A percentile compares a stretch with the other conserved stretches of the same genome.
Evolutionary conservation across 169 alveolate species (phyloP).

Genomic region (Plasmodium vinckei): DNA sequence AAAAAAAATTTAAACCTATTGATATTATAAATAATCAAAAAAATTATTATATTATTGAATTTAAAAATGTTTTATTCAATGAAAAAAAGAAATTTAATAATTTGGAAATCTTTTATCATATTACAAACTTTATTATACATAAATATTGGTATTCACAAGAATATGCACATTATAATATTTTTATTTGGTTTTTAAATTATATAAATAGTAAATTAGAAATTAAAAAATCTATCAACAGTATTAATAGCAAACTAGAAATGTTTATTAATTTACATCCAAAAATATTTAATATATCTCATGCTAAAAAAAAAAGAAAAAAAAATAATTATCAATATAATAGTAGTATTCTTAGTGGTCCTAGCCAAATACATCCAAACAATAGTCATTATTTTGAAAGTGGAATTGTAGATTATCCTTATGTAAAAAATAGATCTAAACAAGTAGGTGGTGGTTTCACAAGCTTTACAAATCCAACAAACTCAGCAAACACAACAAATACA

Average conservation of each 20-base stretch:
- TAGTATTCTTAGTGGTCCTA: too few species aligned
- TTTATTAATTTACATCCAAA: conserved; percentile 63
- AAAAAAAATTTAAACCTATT: not conserved
- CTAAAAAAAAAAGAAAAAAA: conserved; percentile 65
- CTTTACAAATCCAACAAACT: conserved; percentile 6
- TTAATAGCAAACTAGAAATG: conserved; percentile 61
- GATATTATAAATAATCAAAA: conserved; percentile 34
- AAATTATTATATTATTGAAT: conserved; percentile 71
- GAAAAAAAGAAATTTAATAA: conserved; percentile 72
- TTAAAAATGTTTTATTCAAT: conserved; percentile 47
- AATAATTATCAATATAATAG: conserved; percentile 10
- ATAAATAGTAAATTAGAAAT: conserved; percentile 51
- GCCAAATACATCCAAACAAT: not conserved
- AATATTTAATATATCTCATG: conserved; percentile 66
- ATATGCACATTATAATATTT: conserved; percentile 38
- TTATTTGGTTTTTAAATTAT: conserved; percentile 73
- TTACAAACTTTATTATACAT: conserved; percentile 62
- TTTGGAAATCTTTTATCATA: conserved; percentile 69
- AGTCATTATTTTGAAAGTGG: conserved; percentile 68
- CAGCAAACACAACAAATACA: conserved; percentile 3
- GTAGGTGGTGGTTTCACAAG: conserved; percentile 61
- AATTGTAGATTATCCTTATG: conserved; percentile 42
- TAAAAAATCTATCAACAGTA: conserved; percentile 33
- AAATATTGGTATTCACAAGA: conserved; percentile 75
- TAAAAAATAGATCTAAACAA: conserved; percentile 57